These are phyloP conservation scores for Coelastrella sp. DNA, from an alignment of 139 green algal species.

Conservation along the genomic window DNA sequence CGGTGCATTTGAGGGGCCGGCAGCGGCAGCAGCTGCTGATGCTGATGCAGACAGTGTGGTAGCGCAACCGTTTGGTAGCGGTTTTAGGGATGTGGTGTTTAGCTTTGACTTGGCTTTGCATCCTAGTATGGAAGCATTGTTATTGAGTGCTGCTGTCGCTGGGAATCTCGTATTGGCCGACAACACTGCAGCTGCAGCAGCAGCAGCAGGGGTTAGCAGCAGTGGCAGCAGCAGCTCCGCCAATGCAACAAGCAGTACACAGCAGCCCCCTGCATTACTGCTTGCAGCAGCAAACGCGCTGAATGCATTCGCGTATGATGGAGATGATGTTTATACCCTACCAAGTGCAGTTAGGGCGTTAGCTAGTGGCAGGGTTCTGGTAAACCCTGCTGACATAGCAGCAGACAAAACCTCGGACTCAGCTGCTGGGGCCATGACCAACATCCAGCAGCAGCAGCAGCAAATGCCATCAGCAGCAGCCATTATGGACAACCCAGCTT, in stretches of 20 bases:
- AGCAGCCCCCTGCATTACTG: neutral
- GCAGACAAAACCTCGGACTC: neutral
- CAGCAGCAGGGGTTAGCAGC: neutral
- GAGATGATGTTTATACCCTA: neutral
- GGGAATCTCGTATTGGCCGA: neutral
- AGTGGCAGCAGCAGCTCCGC: neutral
- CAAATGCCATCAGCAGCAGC: neutral
- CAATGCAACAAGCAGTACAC: neutral
- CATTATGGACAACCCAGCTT: neutral
- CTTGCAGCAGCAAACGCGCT: neutral
- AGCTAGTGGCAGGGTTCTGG: neutral
- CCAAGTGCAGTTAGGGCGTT: conserved; percentile 5
- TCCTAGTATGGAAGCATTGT: neutral
- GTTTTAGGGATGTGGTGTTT: conserved; percentile 11
- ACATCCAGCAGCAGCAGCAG: neutral
- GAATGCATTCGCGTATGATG: conserved; percentile 29
- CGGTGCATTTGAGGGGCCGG: neutral
- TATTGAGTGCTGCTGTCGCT: neutral
- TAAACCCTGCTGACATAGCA: neutral
- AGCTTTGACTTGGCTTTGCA: conserved; percentile 22
- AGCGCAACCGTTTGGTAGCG: neutral
- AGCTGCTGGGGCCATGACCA: neutral
- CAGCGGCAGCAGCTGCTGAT: conserved; percentile 1
- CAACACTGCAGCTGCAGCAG: neutral
- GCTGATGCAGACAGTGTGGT: neutral